Evolutionary conservation across 106 monocot species (phyloP).

Genomic region (Phalaenopsis equestris): DNA sequence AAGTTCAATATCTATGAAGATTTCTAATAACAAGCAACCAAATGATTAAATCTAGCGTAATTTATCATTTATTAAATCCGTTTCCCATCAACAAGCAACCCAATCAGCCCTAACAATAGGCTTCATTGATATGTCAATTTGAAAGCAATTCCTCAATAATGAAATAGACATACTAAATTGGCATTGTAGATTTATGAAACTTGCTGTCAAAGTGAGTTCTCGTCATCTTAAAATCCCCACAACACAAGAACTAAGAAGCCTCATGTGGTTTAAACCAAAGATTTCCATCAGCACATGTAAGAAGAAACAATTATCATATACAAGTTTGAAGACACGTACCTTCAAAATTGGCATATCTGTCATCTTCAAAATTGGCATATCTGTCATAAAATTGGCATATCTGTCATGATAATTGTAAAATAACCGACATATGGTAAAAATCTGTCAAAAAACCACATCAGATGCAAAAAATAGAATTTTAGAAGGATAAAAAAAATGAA

Average conservation of each 20-base stretch:
- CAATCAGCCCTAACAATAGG: not conserved
- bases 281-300: not conserved
- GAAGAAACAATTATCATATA: not conserved
- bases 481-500: not conserved
- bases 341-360: conserved; percentile 49
- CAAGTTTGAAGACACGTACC: conserved; percentile 18
- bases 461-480: not conserved
- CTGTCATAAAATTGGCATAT: conserved; percentile 42
- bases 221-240: not conserved
- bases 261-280: not conserved
- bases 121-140: not conserved
- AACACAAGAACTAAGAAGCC: not conserved
- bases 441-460: conserved; percentile 17
- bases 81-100: not conserved
- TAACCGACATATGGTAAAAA: conserved; percentile 59
- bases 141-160: not conserved
- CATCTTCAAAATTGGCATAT: conserved; percentile 58
- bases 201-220: not conserved
- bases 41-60: not conserved
- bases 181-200: not conserved
- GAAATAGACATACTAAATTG: not conserved
- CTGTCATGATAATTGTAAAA: conserved; percentile 59
- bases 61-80: not conserved
- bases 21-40: not conserved
- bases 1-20: not conserved